A percentile compares a stretch with the other conserved stretches of the same genome.
These are phyloP conservation scores for Colletotrichum sp. DNA, from an alignment of 2,329 filamentous ascomycete genomes.

Conservation along the genomic window DNA sequence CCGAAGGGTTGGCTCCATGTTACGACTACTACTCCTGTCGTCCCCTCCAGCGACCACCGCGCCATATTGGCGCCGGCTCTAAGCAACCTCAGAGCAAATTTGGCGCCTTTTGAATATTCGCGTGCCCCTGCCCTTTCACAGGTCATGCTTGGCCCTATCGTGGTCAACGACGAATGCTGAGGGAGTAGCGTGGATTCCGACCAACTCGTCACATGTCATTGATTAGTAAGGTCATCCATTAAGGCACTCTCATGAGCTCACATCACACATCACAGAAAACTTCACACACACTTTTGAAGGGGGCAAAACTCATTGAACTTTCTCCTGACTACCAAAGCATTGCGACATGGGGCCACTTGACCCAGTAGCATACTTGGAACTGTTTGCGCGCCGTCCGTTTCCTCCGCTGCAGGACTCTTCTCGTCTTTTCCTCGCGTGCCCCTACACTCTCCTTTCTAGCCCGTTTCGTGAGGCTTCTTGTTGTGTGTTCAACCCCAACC, in stretches of 20 bases:
- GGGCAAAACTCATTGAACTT: conserved; percentile 20
- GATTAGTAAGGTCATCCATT: neutral
- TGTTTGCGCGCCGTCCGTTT: neutral
- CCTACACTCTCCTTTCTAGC: conserved; percentile 19
- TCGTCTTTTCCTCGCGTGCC: neutral
- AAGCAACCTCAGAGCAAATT: too few relatives aligned
- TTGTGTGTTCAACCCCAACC: neutral
- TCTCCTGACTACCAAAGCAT: conserved; percentile 5
- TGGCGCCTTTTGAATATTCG: too few relatives aligned
- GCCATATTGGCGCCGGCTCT: too few relatives aligned
- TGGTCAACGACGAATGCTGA: too few relatives aligned
- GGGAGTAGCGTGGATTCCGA: too few relatives aligned
- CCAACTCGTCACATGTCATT: neutral
- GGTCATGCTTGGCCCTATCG: too few relatives aligned
- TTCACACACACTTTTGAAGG: neutral
- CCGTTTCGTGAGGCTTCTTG: conserved; percentile 4
- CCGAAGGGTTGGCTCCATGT: too few relatives aligned
- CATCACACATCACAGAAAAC: neutral
- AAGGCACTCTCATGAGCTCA: neutral
- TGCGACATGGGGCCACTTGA: conserved; percentile 17
- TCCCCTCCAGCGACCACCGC: too few relatives aligned
- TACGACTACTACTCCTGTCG: too few relatives aligned
- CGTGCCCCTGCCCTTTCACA: too few relatives aligned
- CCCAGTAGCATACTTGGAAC: neutral
- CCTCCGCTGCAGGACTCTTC: conserved; percentile 4